These are phyloP conservation scores for Leishmania amazonensis DNA, from an alignment of 208 protist species.

Conservation along the genomic window DNA sequence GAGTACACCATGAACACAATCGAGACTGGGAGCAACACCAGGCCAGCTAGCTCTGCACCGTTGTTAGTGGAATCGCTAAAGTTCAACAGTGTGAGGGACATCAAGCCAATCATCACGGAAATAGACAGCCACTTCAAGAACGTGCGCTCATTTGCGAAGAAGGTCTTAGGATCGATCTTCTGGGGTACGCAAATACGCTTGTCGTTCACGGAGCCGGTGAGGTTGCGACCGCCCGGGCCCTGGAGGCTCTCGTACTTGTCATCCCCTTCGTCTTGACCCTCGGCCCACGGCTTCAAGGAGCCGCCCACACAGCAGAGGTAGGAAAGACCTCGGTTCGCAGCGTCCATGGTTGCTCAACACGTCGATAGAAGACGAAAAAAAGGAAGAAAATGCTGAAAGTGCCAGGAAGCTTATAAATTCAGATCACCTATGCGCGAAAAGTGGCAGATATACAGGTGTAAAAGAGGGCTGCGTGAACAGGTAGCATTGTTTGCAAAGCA, in stretches of 20 bases:
- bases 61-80: slow-evolving; percentile 83
- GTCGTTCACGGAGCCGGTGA: slow-evolving; percentile 83
- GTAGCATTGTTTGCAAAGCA: background rate
- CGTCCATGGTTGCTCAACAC: slow-evolving; percentile 29
- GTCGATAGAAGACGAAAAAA: background rate
- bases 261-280: slow-evolving; percentile 88
- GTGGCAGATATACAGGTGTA: slow-evolving; percentile 7
- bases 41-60: slow-evolving; percentile 78
- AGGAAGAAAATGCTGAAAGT: background rate
- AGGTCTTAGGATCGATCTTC: slow-evolving; percentile 94
- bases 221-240: slow-evolving; percentile 66
- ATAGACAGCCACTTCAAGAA: slow-evolving; percentile 94
- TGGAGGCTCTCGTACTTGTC: slow-evolving; percentile 81
- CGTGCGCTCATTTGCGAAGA: slow-evolving; percentile 93
- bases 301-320: slow-evolving; percentile 67
- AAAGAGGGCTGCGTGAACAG: background rate
- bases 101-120: slow-evolving; percentile 87
- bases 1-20: slow-evolving; percentile 93
- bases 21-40: slow-evolving; percentile 83
- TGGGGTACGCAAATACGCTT: slow-evolving; percentile 91
- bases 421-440: slow-evolving; percentile 4
- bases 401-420: background rate
- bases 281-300: slow-evolving; percentile 84
- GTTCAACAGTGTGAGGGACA: slow-evolving; percentile 86
- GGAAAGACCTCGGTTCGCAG: slow-evolving; percentile 62